phyloP scores from a whole-genome alignment of 352 stramenopile species.

The Blastocystis sp. region DNA sequence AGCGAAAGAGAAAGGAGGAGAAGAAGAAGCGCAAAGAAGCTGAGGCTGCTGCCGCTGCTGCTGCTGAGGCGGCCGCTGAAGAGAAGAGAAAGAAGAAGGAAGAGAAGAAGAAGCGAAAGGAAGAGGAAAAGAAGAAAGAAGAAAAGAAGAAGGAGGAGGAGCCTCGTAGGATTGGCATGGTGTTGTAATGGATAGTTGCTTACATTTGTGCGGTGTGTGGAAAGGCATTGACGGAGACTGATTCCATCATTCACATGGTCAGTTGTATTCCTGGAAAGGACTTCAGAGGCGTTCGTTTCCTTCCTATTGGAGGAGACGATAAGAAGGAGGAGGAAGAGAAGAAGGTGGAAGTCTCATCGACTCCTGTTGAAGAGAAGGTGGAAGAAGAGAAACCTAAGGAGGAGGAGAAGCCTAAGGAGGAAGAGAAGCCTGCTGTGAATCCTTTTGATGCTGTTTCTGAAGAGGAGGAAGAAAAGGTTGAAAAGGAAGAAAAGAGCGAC shows the following conservation, averaged over 20 bases:
- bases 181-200: background rate
- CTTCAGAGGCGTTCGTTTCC: conserved; percentile 17
- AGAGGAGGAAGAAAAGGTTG: background rate
- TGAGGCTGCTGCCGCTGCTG: background rate
- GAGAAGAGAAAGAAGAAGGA: background rate
- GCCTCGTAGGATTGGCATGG: background rate
- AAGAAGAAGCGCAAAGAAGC: conserved; percentile 43
- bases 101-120: conserved; percentile 15
- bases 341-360: background rate
- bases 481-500: background rate
- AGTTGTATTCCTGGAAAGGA: background rate
- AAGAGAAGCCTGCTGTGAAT: no score
- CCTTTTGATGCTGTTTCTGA: background rate
- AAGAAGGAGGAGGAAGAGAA: conserved; percentile 33
- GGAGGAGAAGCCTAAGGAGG: background rate
- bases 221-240: conserved; percentile 18
- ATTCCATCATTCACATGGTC: conserved; percentile 11
- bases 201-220: conserved; percentile 52
- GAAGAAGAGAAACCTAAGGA: background rate
- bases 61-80: background rate
- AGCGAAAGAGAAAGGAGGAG: conserved; percentile 15
- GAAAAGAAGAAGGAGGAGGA: background rate
- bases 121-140: background rate
- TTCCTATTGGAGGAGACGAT: background rate
- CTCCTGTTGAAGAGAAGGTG: conserved; percentile 1